These are phyloP conservation scores for Pythium vanterpoolii DNA, from an alignment of 352 stramenopile genomes.

Conservation along the genomic window DNA sequence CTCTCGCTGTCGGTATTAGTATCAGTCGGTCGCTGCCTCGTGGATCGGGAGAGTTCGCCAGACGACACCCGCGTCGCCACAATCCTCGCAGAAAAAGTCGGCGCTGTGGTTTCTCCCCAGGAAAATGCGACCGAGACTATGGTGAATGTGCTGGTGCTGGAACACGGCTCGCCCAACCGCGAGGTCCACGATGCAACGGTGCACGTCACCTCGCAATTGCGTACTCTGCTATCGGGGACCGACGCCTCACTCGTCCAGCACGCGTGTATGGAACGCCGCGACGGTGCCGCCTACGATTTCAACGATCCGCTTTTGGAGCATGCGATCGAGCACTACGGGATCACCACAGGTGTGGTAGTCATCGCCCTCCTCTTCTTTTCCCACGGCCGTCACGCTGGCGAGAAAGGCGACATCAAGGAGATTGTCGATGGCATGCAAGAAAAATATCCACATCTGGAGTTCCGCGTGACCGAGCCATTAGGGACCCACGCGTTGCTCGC, in stretches of 20 bases:
- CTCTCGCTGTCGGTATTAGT: constrained; percentile 26
- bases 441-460: constrained; percentile 39
- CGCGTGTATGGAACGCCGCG: constrained; percentile 76
- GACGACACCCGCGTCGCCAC: constrained; percentile 55
- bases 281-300: constrained; percentile 71
- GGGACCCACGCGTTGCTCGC: constrained; percentile 60
- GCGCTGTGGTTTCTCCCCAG: constrained; percentile 30
- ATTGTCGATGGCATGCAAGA: constrained; percentile 50
- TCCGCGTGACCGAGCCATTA: constrained; percentile 64
- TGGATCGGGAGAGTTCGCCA: constrained; percentile 39
- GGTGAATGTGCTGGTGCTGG: constrained; percentile 66
- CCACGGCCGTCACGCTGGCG: constrained; percentile 64
- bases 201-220: constrained; percentile 54
- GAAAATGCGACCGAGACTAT: constrained; percentile 8
- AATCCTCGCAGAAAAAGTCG: constrained; percentile 58
- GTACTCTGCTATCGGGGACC: constrained; percentile 26
- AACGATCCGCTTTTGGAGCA: constrained; percentile 73
- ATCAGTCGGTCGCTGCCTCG: constrained; percentile 51
- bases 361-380: constrained; percentile 78
- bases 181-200: constrained; percentile 69
- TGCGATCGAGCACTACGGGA: constrained; percentile 61
- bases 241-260: constrained; percentile 46
- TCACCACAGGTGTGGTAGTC: constrained; percentile 59
- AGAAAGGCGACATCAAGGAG: constrained; percentile 74
- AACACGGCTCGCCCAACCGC: constrained; percentile 67